Conservation (phyloP, 148 eudicot species). For the Rhododendron molle region DNA sequence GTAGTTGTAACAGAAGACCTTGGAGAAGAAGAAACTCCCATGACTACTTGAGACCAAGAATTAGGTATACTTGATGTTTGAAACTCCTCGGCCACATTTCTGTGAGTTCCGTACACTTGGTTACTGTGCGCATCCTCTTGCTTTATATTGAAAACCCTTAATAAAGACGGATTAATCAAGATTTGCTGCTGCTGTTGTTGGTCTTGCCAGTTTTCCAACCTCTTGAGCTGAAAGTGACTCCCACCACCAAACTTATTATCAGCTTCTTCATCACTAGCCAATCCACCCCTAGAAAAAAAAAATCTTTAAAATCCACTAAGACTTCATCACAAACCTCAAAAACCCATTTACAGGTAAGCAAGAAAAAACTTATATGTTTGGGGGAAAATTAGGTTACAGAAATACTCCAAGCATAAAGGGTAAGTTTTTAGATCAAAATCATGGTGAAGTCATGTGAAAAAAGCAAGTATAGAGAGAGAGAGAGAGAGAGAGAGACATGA, state of each 20-base stretch:
- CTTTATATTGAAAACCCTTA: slow-evolving; percentile 18
- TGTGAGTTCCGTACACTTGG: slow-evolving; percentile 1
- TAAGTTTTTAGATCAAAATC: neutral
- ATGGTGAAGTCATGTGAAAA: neutral
- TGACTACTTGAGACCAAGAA: slow-evolving; percentile 43
- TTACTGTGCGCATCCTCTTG: slow-evolving; percentile 15
- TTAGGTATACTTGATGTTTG: slow-evolving; percentile 6
- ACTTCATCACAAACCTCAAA: neutral
- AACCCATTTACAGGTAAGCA: neutral
- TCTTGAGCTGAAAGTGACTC: slow-evolving; percentile 29
- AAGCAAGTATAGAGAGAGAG: neutral
- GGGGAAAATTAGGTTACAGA: neutral
- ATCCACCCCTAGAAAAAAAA: slow-evolving; percentile 27
- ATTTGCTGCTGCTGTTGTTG: slow-evolving; percentile 1
- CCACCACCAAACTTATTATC: slow-evolving; percentile 27
- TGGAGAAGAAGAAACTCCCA: slow-evolving; percentile 29
- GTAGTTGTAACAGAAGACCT: slow-evolving; percentile 38
- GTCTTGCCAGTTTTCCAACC: slow-evolving; percentile 37
- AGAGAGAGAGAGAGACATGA: slow-evolving; percentile 50
- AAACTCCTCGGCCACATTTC: neutral
- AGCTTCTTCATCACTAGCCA: slow-evolving; percentile 26
- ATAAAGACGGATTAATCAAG: slow-evolving; percentile 7
- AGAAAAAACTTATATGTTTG: neutral
- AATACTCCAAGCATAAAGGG: neutral
- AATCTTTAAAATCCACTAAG: neutral